Percentiles rank a stretch among this genome's conserved stretches.
These are phyloP conservation scores for Wickerhamiella alocasiicola DNA, from an alignment of 805 yeast genomes.

Conservation along the genomic window DNA sequence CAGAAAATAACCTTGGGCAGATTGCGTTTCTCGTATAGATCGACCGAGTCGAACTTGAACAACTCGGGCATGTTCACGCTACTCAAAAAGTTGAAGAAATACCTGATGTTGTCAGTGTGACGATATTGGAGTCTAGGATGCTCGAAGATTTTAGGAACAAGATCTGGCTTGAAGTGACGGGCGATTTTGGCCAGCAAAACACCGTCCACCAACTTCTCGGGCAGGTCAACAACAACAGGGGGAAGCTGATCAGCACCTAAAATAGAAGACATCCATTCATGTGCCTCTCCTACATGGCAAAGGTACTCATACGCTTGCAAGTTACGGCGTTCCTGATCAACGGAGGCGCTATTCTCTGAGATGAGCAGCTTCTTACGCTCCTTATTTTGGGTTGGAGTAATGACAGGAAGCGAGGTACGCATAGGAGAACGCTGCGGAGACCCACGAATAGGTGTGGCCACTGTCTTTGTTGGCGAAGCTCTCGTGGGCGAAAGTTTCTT, in stretches of 20 bases:
- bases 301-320: conserved; percentile 59
- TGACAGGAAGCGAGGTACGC: conserved; percentile 14
- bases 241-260: conserved; percentile 42
- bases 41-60: conserved; percentile 84
- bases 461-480: conserved; percentile 7
- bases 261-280: conserved; percentile 61
- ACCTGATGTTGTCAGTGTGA: conserved; percentile 85
- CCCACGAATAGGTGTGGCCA: neutral
- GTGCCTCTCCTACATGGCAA: conserved; percentile 72
- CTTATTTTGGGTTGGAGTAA: conserved; percentile 9
- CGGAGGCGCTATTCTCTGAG: conserved; percentile 14
- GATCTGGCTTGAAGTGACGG: conserved; percentile 53
- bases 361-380: conserved; percentile 11
- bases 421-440: conserved; percentile 20
- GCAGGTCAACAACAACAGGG: conserved; percentile 40
- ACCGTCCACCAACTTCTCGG: conserved; percentile 69
- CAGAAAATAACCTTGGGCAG: conserved; percentile 91
- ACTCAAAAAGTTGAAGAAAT: conserved; percentile 57
- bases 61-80: conserved; percentile 70
- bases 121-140: conserved; percentile 64
- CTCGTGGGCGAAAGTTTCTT: conserved; percentile 9
- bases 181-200: conserved; percentile 72
- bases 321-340: conserved; percentile 32
- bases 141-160: conserved; percentile 41
- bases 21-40: conserved; percentile 80